A percentile compares a stretch with the other conserved stretches of the same genome.
Conservation (phyloP, 1,139 yeast species). For the Pichia sp. region DNA sequence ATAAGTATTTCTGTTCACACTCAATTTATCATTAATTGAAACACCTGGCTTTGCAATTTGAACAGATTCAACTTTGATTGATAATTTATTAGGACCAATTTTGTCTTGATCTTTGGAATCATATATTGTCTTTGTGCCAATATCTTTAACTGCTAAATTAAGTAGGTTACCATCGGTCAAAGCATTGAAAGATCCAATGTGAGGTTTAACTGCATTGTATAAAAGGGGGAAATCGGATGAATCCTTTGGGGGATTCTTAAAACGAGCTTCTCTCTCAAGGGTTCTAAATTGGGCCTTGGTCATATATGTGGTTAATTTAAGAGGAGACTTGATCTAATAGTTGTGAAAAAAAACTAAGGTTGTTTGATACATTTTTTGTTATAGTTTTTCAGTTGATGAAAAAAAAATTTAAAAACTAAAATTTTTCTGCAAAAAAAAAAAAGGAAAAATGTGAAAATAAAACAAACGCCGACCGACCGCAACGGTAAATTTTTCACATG, state of each 20-base stretch:
- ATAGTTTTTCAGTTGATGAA: background rate
- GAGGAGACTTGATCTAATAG: background rate
- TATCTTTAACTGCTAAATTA: conserved; percentile 80
- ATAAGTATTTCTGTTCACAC: conserved; percentile 72
- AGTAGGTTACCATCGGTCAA: conserved; percentile 84
- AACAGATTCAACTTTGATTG: conserved; percentile 76
- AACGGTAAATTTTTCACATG: background rate
- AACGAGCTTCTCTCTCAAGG: conserved; percentile 78
- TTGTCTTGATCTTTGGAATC: conserved; percentile 66
- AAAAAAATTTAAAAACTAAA: background rate
- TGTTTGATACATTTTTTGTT: background rate
- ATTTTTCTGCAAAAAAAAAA: background rate
- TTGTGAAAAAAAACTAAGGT: background rate
- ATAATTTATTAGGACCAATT: conserved; percentile 69
- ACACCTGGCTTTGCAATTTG: conserved; percentile 81
- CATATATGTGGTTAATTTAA: conserved; percentile 29
- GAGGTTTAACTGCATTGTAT: conserved; percentile 88
- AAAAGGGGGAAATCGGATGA: conserved; percentile 75
- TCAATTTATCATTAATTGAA: conserved; percentile 65
- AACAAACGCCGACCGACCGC: background rate
- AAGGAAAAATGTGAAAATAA: background rate
- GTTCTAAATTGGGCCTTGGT: conserved; percentile 61
- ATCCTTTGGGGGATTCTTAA: conserved; percentile 84
- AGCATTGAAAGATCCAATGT: conserved; percentile 93
- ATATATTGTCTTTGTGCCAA: conserved; percentile 77